Conservation (phyloP, 805 yeast species). For the Lachancea kluyveri region DNA sequence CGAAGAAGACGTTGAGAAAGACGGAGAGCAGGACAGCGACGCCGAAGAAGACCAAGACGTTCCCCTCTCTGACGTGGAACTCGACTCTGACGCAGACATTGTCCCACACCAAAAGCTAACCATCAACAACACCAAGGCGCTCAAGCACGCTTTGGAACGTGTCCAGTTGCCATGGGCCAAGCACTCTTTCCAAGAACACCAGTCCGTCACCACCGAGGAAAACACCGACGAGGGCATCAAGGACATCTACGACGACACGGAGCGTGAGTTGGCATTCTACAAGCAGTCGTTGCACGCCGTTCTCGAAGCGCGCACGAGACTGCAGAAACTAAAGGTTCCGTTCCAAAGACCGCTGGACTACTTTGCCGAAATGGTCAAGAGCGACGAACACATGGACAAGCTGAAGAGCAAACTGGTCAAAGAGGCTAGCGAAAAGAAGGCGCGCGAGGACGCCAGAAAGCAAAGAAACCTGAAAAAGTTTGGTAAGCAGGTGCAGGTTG, state of each 20-base stretch:
- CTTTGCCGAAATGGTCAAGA: constrained; percentile 97
- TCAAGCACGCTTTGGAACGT: constrained; percentile 61
- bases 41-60: constrained; percentile 76
- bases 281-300: constrained; percentile 90
- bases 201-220: constrained; percentile 55
- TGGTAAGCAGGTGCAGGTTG: constrained; percentile 95
- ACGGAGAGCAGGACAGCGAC: constrained; percentile 49
- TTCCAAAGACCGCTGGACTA: constrained; percentile 92
- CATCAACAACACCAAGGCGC: constrained; percentile 80
- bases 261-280: constrained; percentile 91
- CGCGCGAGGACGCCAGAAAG: constrained; percentile 86
- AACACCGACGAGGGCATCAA: constrained; percentile 61
- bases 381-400: constrained; percentile 97
- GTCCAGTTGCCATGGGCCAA: constrained; percentile 54
- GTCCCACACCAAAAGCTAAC: constrained; percentile 90
- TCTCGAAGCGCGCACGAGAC: constrained; percentile 56
- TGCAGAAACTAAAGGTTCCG: constrained; percentile 68
- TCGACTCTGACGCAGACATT: constrained; percentile 91
- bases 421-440: constrained; percentile 80
- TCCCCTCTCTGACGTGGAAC: constrained; percentile 83
- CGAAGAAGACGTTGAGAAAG: constrained; percentile 41
- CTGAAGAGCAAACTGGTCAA: constrained; percentile 72
- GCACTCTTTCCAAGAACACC: constrained; percentile 78
- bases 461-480: constrained; percentile 94
- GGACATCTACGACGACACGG: constrained; percentile 92